Evolutionary conservation across 2,329 filamentous ascomycete species (phyloP).

Genomic region (Xylariaceae sp.): DNA sequence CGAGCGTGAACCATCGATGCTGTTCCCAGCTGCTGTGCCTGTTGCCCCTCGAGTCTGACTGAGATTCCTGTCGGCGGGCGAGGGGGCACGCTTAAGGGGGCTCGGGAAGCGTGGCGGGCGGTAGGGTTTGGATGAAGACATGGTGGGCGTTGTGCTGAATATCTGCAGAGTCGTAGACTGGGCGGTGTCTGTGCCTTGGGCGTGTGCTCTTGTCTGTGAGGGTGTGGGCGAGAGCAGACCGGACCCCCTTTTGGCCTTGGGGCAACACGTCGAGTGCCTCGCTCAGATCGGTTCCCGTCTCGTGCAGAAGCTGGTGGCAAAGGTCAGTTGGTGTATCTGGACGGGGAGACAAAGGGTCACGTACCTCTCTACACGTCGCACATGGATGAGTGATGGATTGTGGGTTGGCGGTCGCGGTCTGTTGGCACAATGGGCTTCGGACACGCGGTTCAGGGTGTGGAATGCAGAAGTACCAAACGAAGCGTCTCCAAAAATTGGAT

Average conservation of each 20-base stretch:
- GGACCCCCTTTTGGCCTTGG: conserved; percentile 25
- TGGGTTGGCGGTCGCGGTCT: conserved; percentile 9
- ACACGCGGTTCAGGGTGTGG: conserved; percentile 19
- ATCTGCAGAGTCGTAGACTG: no score
- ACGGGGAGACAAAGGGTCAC: conserved; percentile 1
- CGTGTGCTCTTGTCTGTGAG: no score
- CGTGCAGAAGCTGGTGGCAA: conserved; percentile 11
- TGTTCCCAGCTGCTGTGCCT: conserved; percentile 6
- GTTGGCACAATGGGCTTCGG: conserved; percentile 12
- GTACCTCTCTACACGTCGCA: conserved; percentile 13
- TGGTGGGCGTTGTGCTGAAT: conserved; percentile 17
- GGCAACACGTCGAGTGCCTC: conserved; percentile 20
- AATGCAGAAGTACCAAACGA: conserved; percentile 16
- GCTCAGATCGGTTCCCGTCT: conserved; percentile 16
- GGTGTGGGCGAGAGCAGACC: neutral
- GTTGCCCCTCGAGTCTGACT: conserved; percentile 11
- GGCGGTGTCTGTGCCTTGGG: no score
- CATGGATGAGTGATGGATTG: conserved; percentile 4
- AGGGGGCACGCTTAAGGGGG: conserved; percentile 40
- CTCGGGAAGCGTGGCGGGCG: conserved; percentile 54
- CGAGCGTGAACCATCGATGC: conserved; percentile 38
- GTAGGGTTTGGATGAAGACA: conserved; percentile 25
- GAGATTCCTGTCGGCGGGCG: conserved; percentile 22
- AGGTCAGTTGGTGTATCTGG: conserved; percentile 17
- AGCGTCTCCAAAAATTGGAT: conserved; percentile 3